A percentile compares a stretch with the other conserved stretches of the same genome.
These are phyloP conservation scores for Emergomyces orientalis DNA, from an alignment of 2,329 filamentous ascomycete genomes.

Conservation along the genomic window DNA sequence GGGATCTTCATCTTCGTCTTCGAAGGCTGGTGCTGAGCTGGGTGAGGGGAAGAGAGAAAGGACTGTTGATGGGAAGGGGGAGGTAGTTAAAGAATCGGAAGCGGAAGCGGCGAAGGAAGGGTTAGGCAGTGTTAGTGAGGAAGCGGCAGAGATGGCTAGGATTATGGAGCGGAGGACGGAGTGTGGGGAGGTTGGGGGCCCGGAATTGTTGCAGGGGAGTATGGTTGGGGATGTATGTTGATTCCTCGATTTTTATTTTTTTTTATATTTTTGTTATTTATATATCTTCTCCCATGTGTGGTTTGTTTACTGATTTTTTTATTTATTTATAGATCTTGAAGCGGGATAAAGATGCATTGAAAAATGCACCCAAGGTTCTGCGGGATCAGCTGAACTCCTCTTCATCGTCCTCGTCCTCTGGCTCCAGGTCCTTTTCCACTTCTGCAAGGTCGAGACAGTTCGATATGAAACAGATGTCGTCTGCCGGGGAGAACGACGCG, in stretches of 20 bases:
- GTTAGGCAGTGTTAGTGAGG: conserved; percentile 54
- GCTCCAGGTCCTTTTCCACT: conserved; percentile 51
- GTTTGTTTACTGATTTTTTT: conserved; percentile 4
- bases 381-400: conserved; percentile 38
- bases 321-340: conserved; percentile 46
- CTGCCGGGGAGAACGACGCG: conserved; percentile 20
- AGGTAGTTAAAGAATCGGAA: conserved; percentile 21
- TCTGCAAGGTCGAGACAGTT: conserved; percentile 34
- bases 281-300: neutral
- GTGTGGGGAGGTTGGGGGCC: conserved; percentile 37
- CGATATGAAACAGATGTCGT: conserved; percentile 11
- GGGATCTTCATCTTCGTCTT: conserved; percentile 1
- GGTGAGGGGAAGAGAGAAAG: neutral
- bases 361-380: conserved; percentile 58
- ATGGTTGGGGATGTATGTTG: conserved; percentile 54
- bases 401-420: conserved; percentile 1
- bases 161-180: conserved; percentile 43
- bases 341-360: conserved; percentile 51
- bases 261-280: conserved; percentile 1
- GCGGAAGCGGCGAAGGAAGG: conserved; percentile 44
- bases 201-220: conserved; percentile 56
- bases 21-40: neutral
- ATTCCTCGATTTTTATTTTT: conserved; percentile 6
- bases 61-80: conserved; percentile 18
- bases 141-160: conserved; percentile 52